Evolutionary conservation across 1,139 yeast genomes (phyloP), one percentile per base, ranked within the genome.

Genomic region (Arxiozyma heterogenica): DNA sequence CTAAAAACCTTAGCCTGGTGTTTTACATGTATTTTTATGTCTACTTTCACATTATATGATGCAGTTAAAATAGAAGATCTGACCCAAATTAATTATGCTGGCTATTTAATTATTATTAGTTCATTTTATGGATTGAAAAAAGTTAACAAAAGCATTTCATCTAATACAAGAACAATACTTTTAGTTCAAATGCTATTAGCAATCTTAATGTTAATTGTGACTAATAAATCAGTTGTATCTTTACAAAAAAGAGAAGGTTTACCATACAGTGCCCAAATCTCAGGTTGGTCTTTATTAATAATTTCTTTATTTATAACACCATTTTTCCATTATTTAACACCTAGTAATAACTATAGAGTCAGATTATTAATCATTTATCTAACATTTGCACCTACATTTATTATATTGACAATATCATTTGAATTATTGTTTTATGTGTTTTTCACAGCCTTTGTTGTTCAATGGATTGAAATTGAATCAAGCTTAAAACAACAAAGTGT

Each of bases 351-450:
- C 65, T 88, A 87, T 69, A 76, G 82, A 58, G 80, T 88, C 51
- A 77, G 98, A 62, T 73, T 89, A 56, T 73, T 93, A 58, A 77
- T 82, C 15, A 79, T 91, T 5, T 94, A 84, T 69, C 74, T 91
- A 62, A 82, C 96, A 1, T 88, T 94, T 71, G 83, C 93, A 1
- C 98, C 98, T 30, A 80, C 94, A 0, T 93, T 90, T 67, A 75
- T 90, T 51, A 83, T 93, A n/a, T 76, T 93, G 60, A 82, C 96
- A 2, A 90, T 94, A 53, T 91, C 98, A 4, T 90, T 87, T 67
- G 99, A 94, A 66, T 80, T 94, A 4, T 74, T 89, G 54, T 94
- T 93, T 67, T 93, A 91, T 66, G 82, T 88, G 52, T 82, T 90
- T 5, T 93, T 81, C 70, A 84, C 93, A 4, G 66, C 81, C 46